Conservation (phyloP, 345 rosid genomes). For the Cochlearia excelsa region DNA sequence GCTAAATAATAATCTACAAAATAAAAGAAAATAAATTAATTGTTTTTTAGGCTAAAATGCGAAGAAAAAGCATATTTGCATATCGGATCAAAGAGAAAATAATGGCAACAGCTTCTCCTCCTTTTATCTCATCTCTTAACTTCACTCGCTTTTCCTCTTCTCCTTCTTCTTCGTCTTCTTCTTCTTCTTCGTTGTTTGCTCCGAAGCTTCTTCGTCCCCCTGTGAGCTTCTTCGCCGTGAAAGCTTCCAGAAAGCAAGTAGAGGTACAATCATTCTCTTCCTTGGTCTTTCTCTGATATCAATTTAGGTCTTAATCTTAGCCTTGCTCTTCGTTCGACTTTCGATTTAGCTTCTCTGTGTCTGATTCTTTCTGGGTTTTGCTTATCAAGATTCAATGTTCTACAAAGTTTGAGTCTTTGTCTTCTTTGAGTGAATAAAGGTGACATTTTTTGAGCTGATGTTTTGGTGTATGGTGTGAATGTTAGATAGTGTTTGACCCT, state of each 20-base stretch:
- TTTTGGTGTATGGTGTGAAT: constrained; percentile 13
- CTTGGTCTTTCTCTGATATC: background rate
- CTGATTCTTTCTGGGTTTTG: background rate
- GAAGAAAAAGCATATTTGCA: background rate
- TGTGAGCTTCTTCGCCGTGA: constrained; percentile 37
- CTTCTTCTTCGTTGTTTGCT: constrained; percentile 12
- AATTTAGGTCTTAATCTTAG: background rate
- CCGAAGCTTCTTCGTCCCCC: constrained; percentile 38
- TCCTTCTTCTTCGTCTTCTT: constrained; percentile 19
- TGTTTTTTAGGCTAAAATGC: too few relatives aligned
- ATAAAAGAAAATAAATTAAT: too few relatives aligned
- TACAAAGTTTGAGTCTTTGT: background rate
- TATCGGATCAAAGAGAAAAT: constrained; percentile 16
- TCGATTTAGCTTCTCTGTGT: background rate
- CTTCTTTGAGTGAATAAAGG: background rate
- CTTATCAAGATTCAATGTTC: background rate
- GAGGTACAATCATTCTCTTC: constrained; percentile 43
- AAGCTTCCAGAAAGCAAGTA: constrained; percentile 53
- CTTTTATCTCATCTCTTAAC: constrained; percentile 45
- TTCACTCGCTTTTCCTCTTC: constrained; percentile 35
- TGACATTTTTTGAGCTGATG: constrained; percentile 5
- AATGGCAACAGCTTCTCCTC: constrained; percentile 49
- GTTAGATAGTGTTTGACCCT: constrained; percentile 77
- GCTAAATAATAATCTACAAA: too few relatives aligned
- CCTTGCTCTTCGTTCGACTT: background rate